Percentiles rank a stretch among this genome's conserved stretches.
phyloP scores from a whole-genome alignment of 345 rosid species.

The Pugionium dolabratum region DNA sequence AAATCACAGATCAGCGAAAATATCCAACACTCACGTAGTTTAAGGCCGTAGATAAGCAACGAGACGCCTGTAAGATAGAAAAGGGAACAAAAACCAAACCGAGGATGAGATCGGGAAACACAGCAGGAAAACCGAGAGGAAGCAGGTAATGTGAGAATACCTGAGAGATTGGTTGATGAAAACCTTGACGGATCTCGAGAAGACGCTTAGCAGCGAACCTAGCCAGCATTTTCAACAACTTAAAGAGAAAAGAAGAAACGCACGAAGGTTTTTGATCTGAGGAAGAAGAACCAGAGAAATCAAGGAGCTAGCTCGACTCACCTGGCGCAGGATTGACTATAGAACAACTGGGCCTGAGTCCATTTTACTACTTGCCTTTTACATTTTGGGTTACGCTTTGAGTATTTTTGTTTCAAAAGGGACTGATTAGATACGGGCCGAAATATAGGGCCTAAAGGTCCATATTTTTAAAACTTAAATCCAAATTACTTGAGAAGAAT shows the following conservation, averaged over 20 bases:
- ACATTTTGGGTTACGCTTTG: too few species aligned
- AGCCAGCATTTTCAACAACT: conserved; percentile 61
- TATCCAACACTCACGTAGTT: conserved; percentile 66
- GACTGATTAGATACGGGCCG: too few species aligned
- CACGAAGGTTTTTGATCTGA: conserved; percentile 32
- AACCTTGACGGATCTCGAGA: conserved; percentile 76
- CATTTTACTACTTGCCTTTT: too few species aligned
- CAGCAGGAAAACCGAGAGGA: conserved; percentile 14
- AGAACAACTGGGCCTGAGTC: too few species aligned
- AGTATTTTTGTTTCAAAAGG: too few species aligned
- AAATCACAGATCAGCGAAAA: background rate
- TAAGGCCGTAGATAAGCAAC: conserved; percentile 85
- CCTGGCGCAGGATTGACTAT: conserved; percentile 27
- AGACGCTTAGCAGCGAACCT: conserved; percentile 76
- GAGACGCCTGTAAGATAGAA: conserved; percentile 44
- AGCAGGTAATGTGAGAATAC: conserved; percentile 34
- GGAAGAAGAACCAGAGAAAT: conserved; percentile 3
- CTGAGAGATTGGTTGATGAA: conserved; percentile 61
- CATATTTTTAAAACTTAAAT: too few species aligned
- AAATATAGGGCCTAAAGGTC: too few species aligned
- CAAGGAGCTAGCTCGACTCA: conserved; percentile 16
- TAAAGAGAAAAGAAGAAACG: conserved; percentile 23
- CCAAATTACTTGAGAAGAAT: too few species aligned
- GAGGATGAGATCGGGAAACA: conserved; percentile 33
- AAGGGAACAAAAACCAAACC: conserved; percentile 1